A percentile compares a stretch with the other conserved stretches of the same genome.
Evolutionary conservation across 768 basidiomycete genomes (phyloP).

Genomic region (Suillus weaverae): DNA sequence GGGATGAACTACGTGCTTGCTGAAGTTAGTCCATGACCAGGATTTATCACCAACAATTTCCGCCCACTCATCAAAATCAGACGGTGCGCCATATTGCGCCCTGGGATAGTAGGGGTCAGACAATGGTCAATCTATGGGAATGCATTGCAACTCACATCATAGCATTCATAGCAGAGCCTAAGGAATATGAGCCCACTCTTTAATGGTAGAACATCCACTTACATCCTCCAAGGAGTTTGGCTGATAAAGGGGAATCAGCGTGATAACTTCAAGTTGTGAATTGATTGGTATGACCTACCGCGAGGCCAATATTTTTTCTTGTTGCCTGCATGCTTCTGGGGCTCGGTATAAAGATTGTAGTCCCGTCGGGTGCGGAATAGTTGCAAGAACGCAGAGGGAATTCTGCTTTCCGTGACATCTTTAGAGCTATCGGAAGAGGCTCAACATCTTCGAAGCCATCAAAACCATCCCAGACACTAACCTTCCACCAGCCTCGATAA

Average conservation of each 20-base stretch:
- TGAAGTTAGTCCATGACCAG: constrained; percentile 57
- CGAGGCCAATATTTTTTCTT: constrained; percentile 61
- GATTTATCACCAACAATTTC: constrained; percentile 49
- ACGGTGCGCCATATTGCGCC: constrained; percentile 64
- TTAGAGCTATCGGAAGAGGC: constrained; percentile 39
- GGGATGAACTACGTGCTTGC: constrained; percentile 36
- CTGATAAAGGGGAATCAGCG: constrained; percentile 31
- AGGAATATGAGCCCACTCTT: not conserved
- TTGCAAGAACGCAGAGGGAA: constrained; percentile 43
- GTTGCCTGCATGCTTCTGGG: constrained; percentile 50
- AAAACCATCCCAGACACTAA: constrained; percentile 19
- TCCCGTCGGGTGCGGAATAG: constrained; percentile 49
- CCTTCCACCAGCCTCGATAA: constrained; percentile 49
- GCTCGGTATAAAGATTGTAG: constrained; percentile 56
- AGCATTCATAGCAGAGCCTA: constrained; percentile 68
- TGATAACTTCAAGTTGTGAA: not conserved
- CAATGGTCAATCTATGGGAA: not conserved
- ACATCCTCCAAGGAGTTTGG: constrained; percentile 75
- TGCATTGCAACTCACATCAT: constrained; percentile 34
- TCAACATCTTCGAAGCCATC: not conserved
- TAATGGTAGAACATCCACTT: constrained; percentile 25
- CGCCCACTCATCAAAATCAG: constrained; percentile 70
- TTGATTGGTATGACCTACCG: constrained; percentile 38
- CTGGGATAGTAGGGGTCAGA: constrained; percentile 17
- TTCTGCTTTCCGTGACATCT: constrained; percentile 39